These are phyloP conservation scores for Beauveria asiatica DNA, from an alignment of 2,329 filamentous ascomycete species.

Conservation along the genomic window DNA sequence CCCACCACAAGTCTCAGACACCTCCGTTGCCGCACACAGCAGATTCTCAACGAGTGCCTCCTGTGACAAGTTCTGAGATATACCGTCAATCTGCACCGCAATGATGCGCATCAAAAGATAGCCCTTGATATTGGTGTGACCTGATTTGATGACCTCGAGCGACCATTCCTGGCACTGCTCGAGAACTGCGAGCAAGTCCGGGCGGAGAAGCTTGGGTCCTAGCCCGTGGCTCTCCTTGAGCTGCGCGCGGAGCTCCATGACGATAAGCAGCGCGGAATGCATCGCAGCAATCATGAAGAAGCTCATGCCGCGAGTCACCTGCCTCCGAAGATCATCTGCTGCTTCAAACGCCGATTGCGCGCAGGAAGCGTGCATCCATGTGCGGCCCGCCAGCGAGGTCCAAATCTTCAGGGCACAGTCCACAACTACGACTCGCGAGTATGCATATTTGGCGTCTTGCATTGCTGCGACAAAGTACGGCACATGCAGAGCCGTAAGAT, in stretches of 20 bases:
- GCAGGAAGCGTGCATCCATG: slow-evolving; percentile 18
- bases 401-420: slow-evolving; percentile 42
- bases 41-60: slow-evolving; percentile 20
- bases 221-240: slow-evolving; percentile 33
- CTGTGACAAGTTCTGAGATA: slow-evolving; percentile 27
- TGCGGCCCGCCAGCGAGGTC: slow-evolving; percentile 19
- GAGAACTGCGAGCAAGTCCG: slow-evolving; percentile 35
- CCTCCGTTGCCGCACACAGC: slow-evolving; percentile 15
- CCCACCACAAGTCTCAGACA: neutral
- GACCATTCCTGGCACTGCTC: slow-evolving; percentile 32
- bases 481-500: slow-evolving; percentile 47
- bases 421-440: slow-evolving; percentile 38
- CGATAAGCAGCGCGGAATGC: slow-evolving; percentile 29
- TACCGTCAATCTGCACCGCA: slow-evolving; percentile 31
- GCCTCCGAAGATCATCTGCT: slow-evolving; percentile 17
- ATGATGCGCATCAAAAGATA: slow-evolving; percentile 34
- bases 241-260: slow-evolving; percentile 32
- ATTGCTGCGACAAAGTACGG: slow-evolving; percentile 37
- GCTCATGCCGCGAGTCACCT: slow-evolving; percentile 31
- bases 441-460: slow-evolving; percentile 37
- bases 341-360: neutral
- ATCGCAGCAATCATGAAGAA: slow-evolving; percentile 29
- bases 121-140: slow-evolving; percentile 48
- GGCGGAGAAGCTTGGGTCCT: slow-evolving; percentile 24
- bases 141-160: slow-evolving; percentile 32